A percentile compares a stretch with the other conserved stretches of the same genome.
Evolutionary conservation across 306 rosid genomes (phyloP).

Genomic region (Prunus davidiana): DNA sequence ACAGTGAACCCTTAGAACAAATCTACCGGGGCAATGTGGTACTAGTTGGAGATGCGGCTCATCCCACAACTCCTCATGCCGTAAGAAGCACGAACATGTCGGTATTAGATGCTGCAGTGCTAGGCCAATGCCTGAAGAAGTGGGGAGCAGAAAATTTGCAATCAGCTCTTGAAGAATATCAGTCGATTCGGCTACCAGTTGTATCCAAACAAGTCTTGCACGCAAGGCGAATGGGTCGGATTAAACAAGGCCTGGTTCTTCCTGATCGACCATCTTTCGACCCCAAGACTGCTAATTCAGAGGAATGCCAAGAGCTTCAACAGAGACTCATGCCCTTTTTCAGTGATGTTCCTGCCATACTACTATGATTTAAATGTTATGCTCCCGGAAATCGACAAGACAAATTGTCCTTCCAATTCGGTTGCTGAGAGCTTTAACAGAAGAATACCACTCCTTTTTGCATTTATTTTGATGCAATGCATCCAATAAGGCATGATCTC

Average conservation of each 20-base stretch:
- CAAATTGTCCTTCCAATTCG: too few species aligned
- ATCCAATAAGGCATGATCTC: neutral
- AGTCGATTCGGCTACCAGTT: conserved; percentile 54
- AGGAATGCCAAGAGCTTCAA: conserved; percentile 60
- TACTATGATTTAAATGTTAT: conserved; percentile 14
- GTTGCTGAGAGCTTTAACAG: neutral
- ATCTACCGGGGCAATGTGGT: conserved; percentile 67
- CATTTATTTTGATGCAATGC: neutral
- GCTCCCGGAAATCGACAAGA: too few species aligned
- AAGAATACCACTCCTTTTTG: neutral
- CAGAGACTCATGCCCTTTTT: conserved; percentile 66
- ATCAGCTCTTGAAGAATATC: conserved; percentile 67
- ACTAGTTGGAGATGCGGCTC: conserved; percentile 89
- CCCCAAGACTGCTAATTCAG: conserved; percentile 41
- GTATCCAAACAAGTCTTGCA: conserved; percentile 64
- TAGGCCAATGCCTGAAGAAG: conserved; percentile 76
- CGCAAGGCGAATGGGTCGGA: conserved; percentile 59
- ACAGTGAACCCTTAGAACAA: conserved; percentile 59
- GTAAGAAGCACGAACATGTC: conserved; percentile 87
- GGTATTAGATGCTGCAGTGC: conserved; percentile 73
- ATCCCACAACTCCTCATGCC: conserved; percentile 88
- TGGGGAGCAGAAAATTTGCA: conserved; percentile 54
- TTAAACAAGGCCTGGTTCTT: conserved; percentile 64
- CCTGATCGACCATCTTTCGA: conserved; percentile 45
- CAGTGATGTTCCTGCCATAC: conserved; percentile 41